Percentiles rank a stretch among this genome's conserved stretches.
phyloP scores from a whole-genome alignment of 768 basidiomycete genomes.

The Coprinellus micaceus region DNA sequence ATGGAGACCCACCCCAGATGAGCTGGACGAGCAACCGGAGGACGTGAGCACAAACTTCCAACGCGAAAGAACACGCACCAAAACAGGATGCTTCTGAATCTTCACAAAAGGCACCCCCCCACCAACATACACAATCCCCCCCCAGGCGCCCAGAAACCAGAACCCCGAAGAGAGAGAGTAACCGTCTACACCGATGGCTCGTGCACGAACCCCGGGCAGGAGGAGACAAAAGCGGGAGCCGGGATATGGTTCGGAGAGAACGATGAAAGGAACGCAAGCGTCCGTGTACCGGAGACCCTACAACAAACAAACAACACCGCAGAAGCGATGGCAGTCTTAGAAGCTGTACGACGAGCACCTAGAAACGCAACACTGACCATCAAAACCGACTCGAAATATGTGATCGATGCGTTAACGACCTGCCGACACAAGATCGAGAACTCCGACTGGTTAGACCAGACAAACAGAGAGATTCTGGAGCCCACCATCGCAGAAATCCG shows the following conservation, averaged over 20 bases:
- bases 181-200: constrained; percentile 12
- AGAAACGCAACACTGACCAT: not conserved
- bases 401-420: constrained; percentile 13
- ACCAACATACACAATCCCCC: not conserved
- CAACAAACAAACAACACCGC: constrained; percentile 16
- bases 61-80: too few relatives aligned
- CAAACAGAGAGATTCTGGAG: constrained; percentile 6
- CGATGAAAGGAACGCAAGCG: constrained; percentile 9
- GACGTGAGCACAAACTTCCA: too few relatives aligned
- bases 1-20: too few relatives aligned
- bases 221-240: constrained; percentile 13
- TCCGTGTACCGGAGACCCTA: constrained; percentile 8
- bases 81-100: too few relatives aligned
- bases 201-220: not conserved
- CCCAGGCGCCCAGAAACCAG: constrained; percentile 13
- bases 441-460: constrained; percentile 8
- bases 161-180: constrained; percentile 11
- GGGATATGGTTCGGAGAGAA: constrained; percentile 16
- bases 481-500: not conserved
- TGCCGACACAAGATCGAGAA: constrained; percentile 10
- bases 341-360: constrained; percentile 1
- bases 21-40: too few relatives aligned
- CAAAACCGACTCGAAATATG: constrained; percentile 15
- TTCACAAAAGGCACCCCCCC: not conserved
- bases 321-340: constrained; percentile 16